phyloP scores from a whole-genome alignment of 108 stramenopile species.

The Aurantiochytrium sp. region DNA sequence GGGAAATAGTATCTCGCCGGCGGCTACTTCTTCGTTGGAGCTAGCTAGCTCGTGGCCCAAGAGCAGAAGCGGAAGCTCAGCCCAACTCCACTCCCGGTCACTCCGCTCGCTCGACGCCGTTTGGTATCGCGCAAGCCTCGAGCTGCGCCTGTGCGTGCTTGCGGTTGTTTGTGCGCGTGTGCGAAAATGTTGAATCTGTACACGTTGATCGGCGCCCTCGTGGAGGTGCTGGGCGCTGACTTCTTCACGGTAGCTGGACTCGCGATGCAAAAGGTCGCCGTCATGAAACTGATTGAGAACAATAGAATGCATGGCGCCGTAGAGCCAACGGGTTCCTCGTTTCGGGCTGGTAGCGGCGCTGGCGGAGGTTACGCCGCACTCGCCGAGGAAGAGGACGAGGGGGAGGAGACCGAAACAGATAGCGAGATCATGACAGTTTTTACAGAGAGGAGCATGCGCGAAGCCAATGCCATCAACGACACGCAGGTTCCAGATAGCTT shows the following conservation, averaged over 20 bases:
- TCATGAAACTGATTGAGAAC: conserved; percentile 4
- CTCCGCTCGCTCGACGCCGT: no score
- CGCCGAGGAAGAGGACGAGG: not conserved
- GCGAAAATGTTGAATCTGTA: not conserved
- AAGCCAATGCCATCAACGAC: not conserved
- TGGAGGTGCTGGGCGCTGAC: conserved; percentile 10
- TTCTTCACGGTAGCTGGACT: not conserved
- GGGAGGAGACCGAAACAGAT: not conserved
- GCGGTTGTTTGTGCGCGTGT: no score
- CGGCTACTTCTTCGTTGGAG: no score
- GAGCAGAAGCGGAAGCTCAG: no score
- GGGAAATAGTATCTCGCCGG: no score
- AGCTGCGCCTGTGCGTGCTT: no score
- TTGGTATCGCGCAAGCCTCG: no score
- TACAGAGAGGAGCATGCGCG: not conserved
- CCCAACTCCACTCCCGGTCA: no score
- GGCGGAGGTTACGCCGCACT: not conserved
- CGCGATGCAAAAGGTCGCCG: conserved; percentile 17
- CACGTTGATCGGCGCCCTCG: not conserved
- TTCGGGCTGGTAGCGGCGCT: not conserved
- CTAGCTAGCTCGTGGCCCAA: no score
- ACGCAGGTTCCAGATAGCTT: not conserved
- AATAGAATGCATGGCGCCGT: not conserved
- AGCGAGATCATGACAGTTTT: conserved; percentile 13
- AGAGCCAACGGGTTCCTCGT: not conserved